Evolutionary conservation across 345 rosid genomes (phyloP).

Genomic region (Syzygium aromaticum): DNA sequence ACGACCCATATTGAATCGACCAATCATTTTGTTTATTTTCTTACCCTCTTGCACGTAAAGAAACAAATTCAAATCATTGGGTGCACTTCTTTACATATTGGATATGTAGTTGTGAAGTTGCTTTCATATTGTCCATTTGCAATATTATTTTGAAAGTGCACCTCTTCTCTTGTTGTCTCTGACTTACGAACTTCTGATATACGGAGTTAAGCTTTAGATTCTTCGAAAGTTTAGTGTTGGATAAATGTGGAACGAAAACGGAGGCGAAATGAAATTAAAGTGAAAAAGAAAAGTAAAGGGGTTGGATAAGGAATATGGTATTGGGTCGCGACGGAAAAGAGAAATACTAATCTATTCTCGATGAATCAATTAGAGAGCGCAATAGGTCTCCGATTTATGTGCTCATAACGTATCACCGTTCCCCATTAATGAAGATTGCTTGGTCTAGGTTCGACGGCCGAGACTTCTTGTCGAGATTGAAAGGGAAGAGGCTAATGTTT

Average conservation of each 20-base stretch:
- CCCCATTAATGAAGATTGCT: background rate
- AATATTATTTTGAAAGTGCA: background rate
- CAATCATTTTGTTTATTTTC: background rate
- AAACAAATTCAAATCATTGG: background rate
- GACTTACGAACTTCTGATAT: background rate
- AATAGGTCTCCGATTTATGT: background rate
- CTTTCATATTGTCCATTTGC: background rate
- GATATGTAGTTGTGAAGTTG: background rate
- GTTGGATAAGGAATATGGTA: background rate
- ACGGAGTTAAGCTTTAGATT: background rate
- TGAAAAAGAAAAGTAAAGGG: background rate
- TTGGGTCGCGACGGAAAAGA: background rate
- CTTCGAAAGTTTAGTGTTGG: background rate
- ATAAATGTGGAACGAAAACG: background rate
- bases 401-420: background rate
- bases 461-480: slow-evolving; percentile 17
- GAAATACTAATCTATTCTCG: background rate
- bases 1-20: background rate
- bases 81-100: background rate
- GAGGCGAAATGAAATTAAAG: background rate
- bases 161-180: background rate
- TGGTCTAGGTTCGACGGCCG: slow-evolving; percentile 22
- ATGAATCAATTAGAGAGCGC: background rate
- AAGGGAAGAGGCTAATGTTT: slow-evolving; percentile 39
- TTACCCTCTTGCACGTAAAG: background rate